Conservation (phyloP, 2,329 filamentous ascomycete genomes). For the Colletotrichum filicis region DNA sequence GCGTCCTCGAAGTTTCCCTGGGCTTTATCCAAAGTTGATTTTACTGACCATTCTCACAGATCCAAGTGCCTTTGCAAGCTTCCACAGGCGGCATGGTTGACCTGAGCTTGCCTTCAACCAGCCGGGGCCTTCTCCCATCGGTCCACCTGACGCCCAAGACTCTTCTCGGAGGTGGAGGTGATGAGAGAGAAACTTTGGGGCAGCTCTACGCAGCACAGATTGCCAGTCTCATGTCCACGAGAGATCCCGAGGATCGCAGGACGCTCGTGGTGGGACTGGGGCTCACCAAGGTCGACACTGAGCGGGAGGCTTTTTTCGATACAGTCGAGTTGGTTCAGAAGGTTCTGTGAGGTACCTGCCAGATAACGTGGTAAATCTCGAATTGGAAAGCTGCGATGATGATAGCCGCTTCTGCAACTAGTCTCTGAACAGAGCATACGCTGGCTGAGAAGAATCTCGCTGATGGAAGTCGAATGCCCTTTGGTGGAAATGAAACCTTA, state of each 20-base stretch:
- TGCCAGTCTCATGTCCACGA: slow-evolving; percentile 80
- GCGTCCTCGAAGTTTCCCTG: slow-evolving; percentile 46
- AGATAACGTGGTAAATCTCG: background rate
- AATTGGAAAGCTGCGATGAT: background rate
- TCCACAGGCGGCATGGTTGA: slow-evolving; percentile 73
- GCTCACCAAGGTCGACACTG: slow-evolving; percentile 59
- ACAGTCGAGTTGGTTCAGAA: slow-evolving; percentile 71
- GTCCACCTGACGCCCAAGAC: slow-evolving; percentile 87
- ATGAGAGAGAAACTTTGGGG: slow-evolving; percentile 83
- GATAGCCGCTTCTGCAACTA: background rate
- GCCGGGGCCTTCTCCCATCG: slow-evolving; percentile 73
- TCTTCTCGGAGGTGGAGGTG: slow-evolving; percentile 83
- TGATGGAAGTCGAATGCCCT: background rate
- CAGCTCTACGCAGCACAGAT: slow-evolving; percentile 93
- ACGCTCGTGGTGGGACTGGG: slow-evolving; percentile 73
- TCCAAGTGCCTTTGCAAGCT: slow-evolving; percentile 82
- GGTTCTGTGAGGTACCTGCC: slow-evolving; percentile 54
- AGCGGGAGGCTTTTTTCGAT: slow-evolving; percentile 71
- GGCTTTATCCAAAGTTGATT: background rate
- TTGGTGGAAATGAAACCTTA: background rate
- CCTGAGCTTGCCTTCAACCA: slow-evolving; percentile 62
- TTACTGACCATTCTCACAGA: slow-evolving; percentile 52
- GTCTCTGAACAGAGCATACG: background rate
- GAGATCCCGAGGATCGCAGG: slow-evolving; percentile 72
- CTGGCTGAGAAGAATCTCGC: background rate